Base-by-base conservation (phyloP, 2,329 filamentous ascomycete species). In the Fonsecaea nubica region DNA sequence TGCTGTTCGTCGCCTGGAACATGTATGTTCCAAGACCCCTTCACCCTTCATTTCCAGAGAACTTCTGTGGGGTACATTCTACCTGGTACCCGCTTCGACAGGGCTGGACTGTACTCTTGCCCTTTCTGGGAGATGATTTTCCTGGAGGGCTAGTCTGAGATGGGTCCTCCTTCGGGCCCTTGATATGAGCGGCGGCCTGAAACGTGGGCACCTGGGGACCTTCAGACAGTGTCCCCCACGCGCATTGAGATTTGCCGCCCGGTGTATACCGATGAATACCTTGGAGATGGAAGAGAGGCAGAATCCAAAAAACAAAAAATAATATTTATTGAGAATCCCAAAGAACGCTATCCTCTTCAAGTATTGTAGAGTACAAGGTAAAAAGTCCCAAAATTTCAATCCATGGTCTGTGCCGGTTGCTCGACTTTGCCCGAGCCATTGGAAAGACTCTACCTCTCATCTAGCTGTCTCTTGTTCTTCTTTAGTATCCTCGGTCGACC, bases 401-500 rank as follows among this genome's bases (percentile, higher is more conserved):
- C 45, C 45, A 35, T 59, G 18, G 12, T 7, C 18, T 33, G 45
- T 15, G 57, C 9, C 33, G 8, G 15, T 21, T n/a, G 42, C 42
- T 52, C 32, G 5, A 32, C 32, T 18, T 59, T 36, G 15, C 21
- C 40, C 4, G 36, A 25, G 7, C 33, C 52, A 45, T 45, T 53
- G 40, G 18, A 18, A 32, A 58, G 55, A 55, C 48, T 53, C 56
- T 64, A 64, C 55, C 56, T 52, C 35, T 62, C 50, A 10, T 21
- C 13, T 25, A 30, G 38, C 7, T 53, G 12, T 35, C 52, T 56
- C 52, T 15, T 38, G 33, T 32, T 50, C 40, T 55, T 58, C 33
- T n/a, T 62, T 30, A 38, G 13, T 3, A 61, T 52, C 35, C 54
- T 67, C 52, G 72, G 69, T 38, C 48, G 69, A 5, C 71, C 72